Conservation (phyloP, 2,329 filamentous ascomycete genomes). For the Corynespora cassiicola region DNA sequence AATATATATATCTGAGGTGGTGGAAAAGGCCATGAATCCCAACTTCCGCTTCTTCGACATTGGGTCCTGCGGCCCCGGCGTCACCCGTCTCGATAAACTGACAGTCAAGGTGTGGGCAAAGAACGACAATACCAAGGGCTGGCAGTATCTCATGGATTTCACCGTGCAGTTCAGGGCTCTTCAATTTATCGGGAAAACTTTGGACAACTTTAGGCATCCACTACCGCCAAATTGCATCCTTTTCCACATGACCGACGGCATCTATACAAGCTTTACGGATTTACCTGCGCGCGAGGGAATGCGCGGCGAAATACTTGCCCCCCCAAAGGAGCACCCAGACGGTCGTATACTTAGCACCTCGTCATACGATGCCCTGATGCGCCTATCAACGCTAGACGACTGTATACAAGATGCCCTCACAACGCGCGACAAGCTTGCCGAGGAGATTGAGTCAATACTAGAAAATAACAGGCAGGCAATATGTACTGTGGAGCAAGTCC, state of each 20-base stretch:
- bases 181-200: conserved; percentile 75
- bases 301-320: conserved; percentile 33
- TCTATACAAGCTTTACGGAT: conserved; percentile 79
- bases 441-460: too few relatives aligned
- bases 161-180: conserved; percentile 73
- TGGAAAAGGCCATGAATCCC: conserved; percentile 84
- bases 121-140: conserved; percentile 58
- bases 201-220: conserved; percentile 68
- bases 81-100: conserved; percentile 71
- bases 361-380: conserved; percentile 87
- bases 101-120: conserved; percentile 78
- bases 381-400: conserved; percentile 84
- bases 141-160: conserved; percentile 75
- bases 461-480: conserved; percentile 47
- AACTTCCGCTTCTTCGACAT: conserved; percentile 88
- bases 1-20: conserved; percentile 87
- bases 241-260: conserved; percentile 84
- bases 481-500: conserved; percentile 40
- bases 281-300: conserved; percentile 58
- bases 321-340: conserved; percentile 50
- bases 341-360: conserved; percentile 67
- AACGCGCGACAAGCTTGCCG: conserved; percentile 76
- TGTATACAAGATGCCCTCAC: conserved; percentile 89
- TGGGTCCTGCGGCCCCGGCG: conserved; percentile 63
- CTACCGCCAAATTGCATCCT: conserved; percentile 83